Base-by-base conservation (phyloP, 352 stramenopile species). In the Stramenopiles sp. region DNA sequence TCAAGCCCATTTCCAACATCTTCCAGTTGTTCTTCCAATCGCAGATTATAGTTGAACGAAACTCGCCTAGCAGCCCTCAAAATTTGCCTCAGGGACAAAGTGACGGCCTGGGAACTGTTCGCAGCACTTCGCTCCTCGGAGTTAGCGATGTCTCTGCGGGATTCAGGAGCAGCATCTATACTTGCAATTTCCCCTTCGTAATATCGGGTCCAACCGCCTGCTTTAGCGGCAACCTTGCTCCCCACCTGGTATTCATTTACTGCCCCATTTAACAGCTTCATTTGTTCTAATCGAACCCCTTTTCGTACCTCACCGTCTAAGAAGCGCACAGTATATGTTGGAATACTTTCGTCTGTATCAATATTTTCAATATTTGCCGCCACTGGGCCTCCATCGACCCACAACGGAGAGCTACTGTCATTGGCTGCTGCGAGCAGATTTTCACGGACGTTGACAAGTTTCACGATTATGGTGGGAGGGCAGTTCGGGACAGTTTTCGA, bases 1-100 rank as follows among this genome's bases (percentile, higher is more conserved):
- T 71, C 53, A 2, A 71, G 12, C 33, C 53, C 35, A 71, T 71
- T 71, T 71, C 53, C 53, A 6, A 71, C 35, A 71, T 71, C 53
- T 6, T 71, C 53, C 2, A 33, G 31, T 35, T 33, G 53, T 6
- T 71, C 53, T 6, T 2, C 53, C n/a, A n/a, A n/a, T n/a, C n/a
- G n/a, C n/a, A n/a, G n/a, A n/a, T n/a, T n/a, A n/a, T n/a, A n/a
- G n/a, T n/a, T n/a, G 6, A 6, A 2, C 2, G 53, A 2, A 6
- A 33, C 53, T 4, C 53, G 53, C 35, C 53, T 71, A 4, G 53
- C 53, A 6, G 53, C 53, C 33, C 53, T 31, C 33, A 71, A 35
- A 6, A 71, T 71, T 71, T 71, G 53, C 6, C 53, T 31, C 6
- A 6, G 33, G 4, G 53, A 71, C 35, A 71, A 33, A 31, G 53